These are phyloP conservation scores for Pseudopediastrum boryanum DNA, from an alignment of 139 green algal species.

Conservation along the genomic window DNA sequence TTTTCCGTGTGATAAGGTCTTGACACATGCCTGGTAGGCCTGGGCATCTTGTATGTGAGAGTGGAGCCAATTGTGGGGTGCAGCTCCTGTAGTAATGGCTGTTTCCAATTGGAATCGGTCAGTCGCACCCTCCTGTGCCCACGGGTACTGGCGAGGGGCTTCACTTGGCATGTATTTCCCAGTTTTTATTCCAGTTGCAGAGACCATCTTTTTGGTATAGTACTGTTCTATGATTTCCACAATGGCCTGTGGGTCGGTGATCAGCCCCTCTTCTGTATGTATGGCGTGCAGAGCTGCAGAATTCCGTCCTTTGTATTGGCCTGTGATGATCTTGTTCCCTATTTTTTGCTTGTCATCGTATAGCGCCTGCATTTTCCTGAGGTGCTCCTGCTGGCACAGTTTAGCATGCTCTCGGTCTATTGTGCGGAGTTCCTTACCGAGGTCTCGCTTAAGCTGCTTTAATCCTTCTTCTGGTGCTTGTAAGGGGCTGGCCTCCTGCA, in stretches of 20 bases:
- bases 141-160: background rate
- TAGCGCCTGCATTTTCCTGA: background rate
- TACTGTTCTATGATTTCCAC: constrained; percentile 3
- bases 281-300: background rate
- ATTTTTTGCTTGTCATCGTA: background rate
- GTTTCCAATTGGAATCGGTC: background rate
- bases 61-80: constrained; percentile 5
- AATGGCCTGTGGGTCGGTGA: background rate
- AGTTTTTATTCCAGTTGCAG: background rate
- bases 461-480: background rate
- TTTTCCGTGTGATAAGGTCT: constrained; percentile 20
- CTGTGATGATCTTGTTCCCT: background rate
- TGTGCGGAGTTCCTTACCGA: background rate
- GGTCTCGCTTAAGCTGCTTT: background rate
- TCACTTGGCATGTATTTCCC: background rate
- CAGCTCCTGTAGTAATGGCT: background rate
- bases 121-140: background rate
- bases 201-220: background rate
- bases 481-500: background rate
- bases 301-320: background rate
- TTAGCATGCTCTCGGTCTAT: constrained; percentile 7
- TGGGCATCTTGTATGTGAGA: constrained; percentile 5
- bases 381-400: background rate
- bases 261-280: background rate
- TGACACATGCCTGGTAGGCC: constrained; percentile 19